Percentiles rank a stretch among this genome's conserved stretches.
Evolutionary conservation across 345 rosid species (phyloP).

Genomic region (Corymbia maculata): DNA sequence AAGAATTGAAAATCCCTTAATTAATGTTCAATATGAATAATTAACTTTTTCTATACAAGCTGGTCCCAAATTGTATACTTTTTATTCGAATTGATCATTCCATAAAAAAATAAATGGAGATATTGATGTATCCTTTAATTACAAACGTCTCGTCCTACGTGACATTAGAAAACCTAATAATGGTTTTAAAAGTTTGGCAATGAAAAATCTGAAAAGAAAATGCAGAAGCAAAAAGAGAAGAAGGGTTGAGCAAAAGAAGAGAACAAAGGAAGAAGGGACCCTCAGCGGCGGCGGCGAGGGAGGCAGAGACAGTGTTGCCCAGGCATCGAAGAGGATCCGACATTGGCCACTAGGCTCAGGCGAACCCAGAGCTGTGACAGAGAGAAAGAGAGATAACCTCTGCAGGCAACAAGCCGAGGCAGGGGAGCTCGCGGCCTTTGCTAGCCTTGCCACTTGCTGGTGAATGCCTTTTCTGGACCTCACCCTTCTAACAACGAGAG

Average conservation of each 20-base stretch:
- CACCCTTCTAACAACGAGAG: neutral
- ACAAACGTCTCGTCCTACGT: neutral
- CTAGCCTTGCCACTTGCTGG: neutral
- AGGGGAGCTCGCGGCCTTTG: neutral
- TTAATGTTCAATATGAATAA: neutral
- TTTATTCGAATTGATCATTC: neutral
- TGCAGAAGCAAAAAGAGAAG: neutral
- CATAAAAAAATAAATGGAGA: neutral
- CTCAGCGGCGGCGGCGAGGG: neutral
- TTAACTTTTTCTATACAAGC: neutral
- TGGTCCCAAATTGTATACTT: neutral
- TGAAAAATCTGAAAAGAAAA: neutral
- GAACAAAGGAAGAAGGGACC: neutral
- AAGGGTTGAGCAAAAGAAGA: neutral
- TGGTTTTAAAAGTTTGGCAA: neutral
- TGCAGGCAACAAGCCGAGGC: neutral
- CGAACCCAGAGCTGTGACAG: neutral
- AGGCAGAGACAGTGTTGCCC: neutral
- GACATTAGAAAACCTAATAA: neutral
- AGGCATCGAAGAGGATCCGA: neutral
- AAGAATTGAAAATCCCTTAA: neutral
- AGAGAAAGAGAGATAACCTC: neutral
- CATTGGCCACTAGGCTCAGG: neutral
- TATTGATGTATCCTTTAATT: neutral
- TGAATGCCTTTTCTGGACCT: neutral